Conservation (phyloP, 805 yeast species). For the Torulaspora quercuum region DNA sequence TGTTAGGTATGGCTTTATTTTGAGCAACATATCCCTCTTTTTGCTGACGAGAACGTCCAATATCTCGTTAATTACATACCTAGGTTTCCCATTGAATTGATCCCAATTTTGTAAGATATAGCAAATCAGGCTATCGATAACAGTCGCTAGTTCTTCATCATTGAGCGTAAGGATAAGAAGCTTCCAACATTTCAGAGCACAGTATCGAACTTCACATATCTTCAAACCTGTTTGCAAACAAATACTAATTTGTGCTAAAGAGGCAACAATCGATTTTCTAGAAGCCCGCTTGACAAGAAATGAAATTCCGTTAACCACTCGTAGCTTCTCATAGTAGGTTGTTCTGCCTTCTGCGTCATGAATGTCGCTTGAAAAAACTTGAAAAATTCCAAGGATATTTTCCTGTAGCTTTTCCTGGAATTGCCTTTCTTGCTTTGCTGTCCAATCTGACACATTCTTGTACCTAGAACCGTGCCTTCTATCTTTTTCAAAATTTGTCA, state of each 20-base stretch:
- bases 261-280: constrained; percentile 55
- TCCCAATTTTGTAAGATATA: constrained; percentile 67
- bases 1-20: constrained; percentile 47
- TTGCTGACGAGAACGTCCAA: constrained; percentile 37
- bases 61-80: constrained; percentile 50
- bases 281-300: constrained; percentile 53
- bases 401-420: constrained; percentile 48
- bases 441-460: constrained; percentile 29
- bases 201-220: constrained; percentile 52
- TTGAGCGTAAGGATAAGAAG: constrained; percentile 55
- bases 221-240: constrained; percentile 79
- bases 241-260: constrained; percentile 80
- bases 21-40: constrained; percentile 19
- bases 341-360: constrained; percentile 69
- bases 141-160: constrained; percentile 54
- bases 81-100: constrained; percentile 47
- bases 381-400: constrained; percentile 70
- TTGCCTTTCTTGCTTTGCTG: constrained; percentile 28
- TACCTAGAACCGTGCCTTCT: constrained; percentile 29
- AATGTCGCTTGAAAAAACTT: constrained; percentile 72
- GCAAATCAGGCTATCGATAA: constrained; percentile 72
- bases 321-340: constrained; percentile 67
- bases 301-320: constrained; percentile 70
- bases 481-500: constrained; percentile 31
- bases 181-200: constrained; percentile 67